Evolutionary conservation across 805 yeast species (phyloP), one percentile per base, ranked within the genome.

Genomic region (Starmerella geochares): DNA sequence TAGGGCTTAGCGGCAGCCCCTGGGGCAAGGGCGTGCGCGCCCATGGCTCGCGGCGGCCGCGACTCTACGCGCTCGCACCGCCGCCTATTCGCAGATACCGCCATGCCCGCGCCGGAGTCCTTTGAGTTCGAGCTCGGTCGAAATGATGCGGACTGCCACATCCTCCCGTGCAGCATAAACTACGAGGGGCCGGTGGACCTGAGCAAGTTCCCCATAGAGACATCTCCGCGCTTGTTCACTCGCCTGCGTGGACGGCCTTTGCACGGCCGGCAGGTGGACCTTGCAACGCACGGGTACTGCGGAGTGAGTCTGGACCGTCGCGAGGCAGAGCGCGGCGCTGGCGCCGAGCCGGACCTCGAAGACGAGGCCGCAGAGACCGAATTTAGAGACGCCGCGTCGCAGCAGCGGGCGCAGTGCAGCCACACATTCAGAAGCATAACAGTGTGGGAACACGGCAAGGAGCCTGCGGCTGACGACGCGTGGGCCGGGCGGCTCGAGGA

Each of bases 171-270:
- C 27, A 31, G 46, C 5, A 49, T 57, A 13, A 43, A 51, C 11
- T 48, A 44, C 40, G 25, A 38, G 4, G 61, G 61, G 10, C 17
- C 41, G 0, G 56, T 54, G 7, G 54, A 55, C 23, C 49, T 44
- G 17, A 14, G 50, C 17, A 50, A 53, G 41, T 39, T 54, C 17
- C 51, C 36, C 10, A 38, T 45, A 9, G 41, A 20, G 16, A n/a
- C n/a, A 6, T 32, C 37, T 11, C 41, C 38, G 21, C 31, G 29
- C 10, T 46, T 41, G 37, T 31, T 13, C 19, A 45, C 55, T 4
- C 42, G 47, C 14, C 47, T 59, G 10, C 52, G 61, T 2, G 62
- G 62, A 4, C 46, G 58, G 21, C 55, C 53, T 1, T 50, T 59
- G 23, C 38, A 40, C 4, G 62, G 62, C 3, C 32, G 25, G 10